Evolutionary conservation across 208 protist species (phyloP), one percentile per base, ranked within the genome.

Genomic region (Acanthamoeba culbertsoni): DNA sequence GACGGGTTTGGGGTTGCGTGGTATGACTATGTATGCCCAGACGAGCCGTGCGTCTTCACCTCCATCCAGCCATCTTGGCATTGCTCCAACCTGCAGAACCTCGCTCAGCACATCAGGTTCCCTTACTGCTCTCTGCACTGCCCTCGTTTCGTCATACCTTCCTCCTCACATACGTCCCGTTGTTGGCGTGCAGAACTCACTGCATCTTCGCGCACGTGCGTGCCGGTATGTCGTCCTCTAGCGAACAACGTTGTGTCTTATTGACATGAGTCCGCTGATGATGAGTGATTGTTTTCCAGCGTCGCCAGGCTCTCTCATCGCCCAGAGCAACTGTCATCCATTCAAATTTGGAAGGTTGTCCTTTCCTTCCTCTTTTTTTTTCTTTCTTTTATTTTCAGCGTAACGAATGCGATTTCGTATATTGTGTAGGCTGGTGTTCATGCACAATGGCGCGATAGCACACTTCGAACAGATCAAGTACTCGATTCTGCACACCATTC

Each of bases 1-100:
- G 79, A 89, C 51, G 79, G 79, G 10, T 89, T 89, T 33, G 79
- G 79, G 28, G 79, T 89, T 2, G 79, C 33, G 18, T 89, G 79
- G 79, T 89, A 89, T 33, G 79, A 45, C 35, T 51, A 65, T 31
- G 16, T 42, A 7, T 43, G 28, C 79, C 46, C 43, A 2, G 51
- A 65, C 3, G 53, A 65, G 53, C 79, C 79, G 4, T 89, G 79
- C 53, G 79, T 89, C 33, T 89, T 89, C 51, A 89, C 45, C 48
- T 89, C 79, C 79, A 23, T 45, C 35, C 45, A 65, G 31, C 79
- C 79, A 43, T 89, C 79, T 2, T 89, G 79, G 79, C n/a, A 89
- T 37, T 57, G 53, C 79, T 28, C 51, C 79, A 89, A 89, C 35
- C 79, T 89, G 6, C 79, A 89, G 79, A 42, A 43, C 45, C 45